phyloP scores from a whole-genome alignment of 2,329 filamentous ascomycete species.

The Alternaria dauci region DNA sequence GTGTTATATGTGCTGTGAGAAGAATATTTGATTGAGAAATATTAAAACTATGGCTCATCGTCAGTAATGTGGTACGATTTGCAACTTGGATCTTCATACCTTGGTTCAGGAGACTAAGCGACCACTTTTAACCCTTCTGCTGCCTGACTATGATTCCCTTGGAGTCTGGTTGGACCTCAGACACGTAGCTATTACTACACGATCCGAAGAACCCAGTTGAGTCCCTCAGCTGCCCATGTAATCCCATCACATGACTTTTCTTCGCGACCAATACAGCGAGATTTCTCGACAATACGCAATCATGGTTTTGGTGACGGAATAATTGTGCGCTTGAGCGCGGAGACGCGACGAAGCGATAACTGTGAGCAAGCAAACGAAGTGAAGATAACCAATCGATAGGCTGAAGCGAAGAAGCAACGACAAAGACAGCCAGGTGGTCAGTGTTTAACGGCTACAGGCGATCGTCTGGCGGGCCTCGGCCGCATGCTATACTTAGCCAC shows the following conservation, averaged over 20 bases:
- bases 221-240: neutral
- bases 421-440: slow-evolving; percentile 19
- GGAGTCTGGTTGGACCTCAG: neutral
- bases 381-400: slow-evolving; percentile 7
- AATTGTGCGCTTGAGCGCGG: neutral
- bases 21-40: neutral
- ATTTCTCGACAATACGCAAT: neutral
- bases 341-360: neutral
- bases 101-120: neutral
- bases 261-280: neutral
- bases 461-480: slow-evolving; percentile 1
- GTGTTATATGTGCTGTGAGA: neutral
- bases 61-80: neutral
- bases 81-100: neutral
- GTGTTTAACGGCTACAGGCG: slow-evolving; percentile 20
- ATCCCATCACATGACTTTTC: neutral
- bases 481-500: neutral
- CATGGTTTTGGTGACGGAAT: neutral
- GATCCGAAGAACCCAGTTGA: neutral
- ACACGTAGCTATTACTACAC: neutral
- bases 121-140: neutral
- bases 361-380: neutral
- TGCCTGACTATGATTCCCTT: neutral
- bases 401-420: slow-evolving; percentile 12
- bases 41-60: neutral